Evolutionary conservation across 768 basidiomycete genomes (phyloP), one percentile per base, ranked within the genome.

Genomic region (Pleurotus pulmonarius): DNA sequence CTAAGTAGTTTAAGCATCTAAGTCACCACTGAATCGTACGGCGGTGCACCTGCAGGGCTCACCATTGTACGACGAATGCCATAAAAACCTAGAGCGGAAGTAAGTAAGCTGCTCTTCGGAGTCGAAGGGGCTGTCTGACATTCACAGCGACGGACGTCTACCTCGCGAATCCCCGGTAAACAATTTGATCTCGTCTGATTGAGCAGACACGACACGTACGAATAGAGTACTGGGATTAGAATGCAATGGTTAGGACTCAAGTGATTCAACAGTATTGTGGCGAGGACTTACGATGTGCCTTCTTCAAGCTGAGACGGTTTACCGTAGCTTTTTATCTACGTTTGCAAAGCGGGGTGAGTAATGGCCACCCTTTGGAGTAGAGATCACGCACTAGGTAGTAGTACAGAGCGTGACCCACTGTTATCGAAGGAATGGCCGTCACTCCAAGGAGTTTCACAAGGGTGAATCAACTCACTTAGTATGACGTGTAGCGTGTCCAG

Each of bases 51-150:
- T 20, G 3, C 20, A 43, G 6, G 34, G 63, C 73, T 24, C 41
- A 79, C 76, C 65, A 67, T 67, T 80, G 77, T 5, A 74, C 73
- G 29, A 75, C 60, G 44, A 78, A 74, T 16, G 75, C 75, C 45
- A 78, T 71, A 38, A 70, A 15, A 38, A 80, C 61, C 75, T 79
- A 55, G 25, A n/a, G 1, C 41, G 12, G 1, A 15, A 43, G 18
- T 12, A 44, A 45, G 25, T 41, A 56, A 38, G 15, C 39, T 26
- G 58, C 26, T 46, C 29, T 4, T 22, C 26, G 44, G 38, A 12
- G 20, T n/a, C 41, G 16, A 45, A 52, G 34, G 20, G 26, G 26
- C 5, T 16, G 25, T 56, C 64, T 57, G 56, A 76, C 75, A 64
- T 78, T 74, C 45, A 70, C 58, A n/a, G 67, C 69, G 58, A 75